A percentile compares a stretch with the other conserved stretches of the same genome.
Conservation (phyloP, 192 early-diverging fungal genomes). For the Coemansia sp. region DNA sequence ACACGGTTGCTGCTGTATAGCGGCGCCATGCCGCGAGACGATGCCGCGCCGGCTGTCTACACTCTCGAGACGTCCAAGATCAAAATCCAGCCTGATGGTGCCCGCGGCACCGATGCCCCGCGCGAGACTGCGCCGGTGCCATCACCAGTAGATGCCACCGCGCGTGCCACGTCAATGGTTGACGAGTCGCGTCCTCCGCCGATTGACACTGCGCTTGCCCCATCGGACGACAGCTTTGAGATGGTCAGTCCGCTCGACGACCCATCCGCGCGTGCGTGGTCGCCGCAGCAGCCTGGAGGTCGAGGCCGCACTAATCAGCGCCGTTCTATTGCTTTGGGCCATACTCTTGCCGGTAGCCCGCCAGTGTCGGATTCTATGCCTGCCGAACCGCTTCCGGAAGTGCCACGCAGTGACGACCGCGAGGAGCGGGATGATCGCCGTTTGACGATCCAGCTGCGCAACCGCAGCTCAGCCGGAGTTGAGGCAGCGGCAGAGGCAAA, state of each 20-base stretch:
- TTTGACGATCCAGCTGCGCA: slow-evolving; percentile 55
- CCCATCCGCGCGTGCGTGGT: slow-evolving; percentile 11
- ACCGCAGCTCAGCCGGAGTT: slow-evolving; percentile 24
- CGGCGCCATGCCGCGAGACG: slow-evolving; percentile 38
- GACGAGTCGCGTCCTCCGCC: slow-evolving; percentile 9
- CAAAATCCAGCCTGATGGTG: slow-evolving; percentile 50
- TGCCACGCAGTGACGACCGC: neutral
- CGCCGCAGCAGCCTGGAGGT: slow-evolving; percentile 10
- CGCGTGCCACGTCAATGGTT: slow-evolving; percentile 37
- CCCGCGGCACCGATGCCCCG: slow-evolving; percentile 10
- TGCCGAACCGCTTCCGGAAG: neutral
- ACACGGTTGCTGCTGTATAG: slow-evolving; percentile 45
- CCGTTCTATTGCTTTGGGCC: slow-evolving; percentile 39
- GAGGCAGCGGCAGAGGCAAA: neutral
- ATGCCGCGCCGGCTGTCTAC: slow-evolving; percentile 28
- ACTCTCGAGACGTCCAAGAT: slow-evolving; percentile 54
- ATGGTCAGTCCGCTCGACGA: slow-evolving; percentile 32
- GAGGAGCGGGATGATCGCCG: slow-evolving; percentile 38
- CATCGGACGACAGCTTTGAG: slow-evolving; percentile 43
- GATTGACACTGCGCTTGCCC: slow-evolving; percentile 4
- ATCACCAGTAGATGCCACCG: neutral
- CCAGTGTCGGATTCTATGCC: slow-evolving; percentile 6
- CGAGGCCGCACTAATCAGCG: slow-evolving; percentile 25
- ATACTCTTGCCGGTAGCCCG: slow-evolving; percentile 17
- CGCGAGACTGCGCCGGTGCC: slow-evolving; percentile 18